phyloP scores from a whole-genome alignment of 2,329 filamentous ascomycete genomes.

The Achaetomium macrosporum region DNA sequence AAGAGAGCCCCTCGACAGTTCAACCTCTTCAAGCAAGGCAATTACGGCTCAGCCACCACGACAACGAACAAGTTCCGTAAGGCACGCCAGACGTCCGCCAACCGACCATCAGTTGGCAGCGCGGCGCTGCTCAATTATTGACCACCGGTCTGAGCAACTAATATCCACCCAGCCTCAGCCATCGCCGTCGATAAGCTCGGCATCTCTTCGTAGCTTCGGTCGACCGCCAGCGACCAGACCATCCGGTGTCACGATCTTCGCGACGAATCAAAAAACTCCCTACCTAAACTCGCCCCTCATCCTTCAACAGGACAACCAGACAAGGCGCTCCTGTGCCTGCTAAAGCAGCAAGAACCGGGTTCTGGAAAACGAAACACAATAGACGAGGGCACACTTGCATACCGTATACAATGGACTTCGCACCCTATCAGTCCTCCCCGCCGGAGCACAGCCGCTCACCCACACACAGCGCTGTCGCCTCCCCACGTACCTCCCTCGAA shows the following conservation, averaged over 20 bases:
- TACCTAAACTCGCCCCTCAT: neutral
- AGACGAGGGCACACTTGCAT: neutral
- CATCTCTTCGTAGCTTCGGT: neutral
- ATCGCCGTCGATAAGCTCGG: conserved; percentile 12
- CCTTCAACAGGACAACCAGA: conserved; percentile 6
- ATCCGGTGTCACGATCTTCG: neutral
- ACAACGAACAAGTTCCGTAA: neutral
- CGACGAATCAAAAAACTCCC: neutral
- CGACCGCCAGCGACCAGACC: conserved; percentile 1
- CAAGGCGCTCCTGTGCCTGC: neutral
- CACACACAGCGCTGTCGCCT: conserved; percentile 42
- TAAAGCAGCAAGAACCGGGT: neutral
- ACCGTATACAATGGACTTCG: conserved; percentile 69
- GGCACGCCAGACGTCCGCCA: neutral
- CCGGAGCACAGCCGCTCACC: conserved; percentile 82
- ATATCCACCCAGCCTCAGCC: neutral
- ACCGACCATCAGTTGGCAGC: neutral
- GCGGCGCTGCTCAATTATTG: neutral
- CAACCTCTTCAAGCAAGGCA: neutral
- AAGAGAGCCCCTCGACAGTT: conserved; percentile 13
- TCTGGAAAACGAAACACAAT: neutral
- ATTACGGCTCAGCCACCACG: conserved; percentile 13
- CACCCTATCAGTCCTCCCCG: conserved; percentile 89
- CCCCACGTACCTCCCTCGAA: conserved; percentile 55
- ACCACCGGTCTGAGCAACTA: neutral